Percentiles rank a stretch among this genome's conserved stretches.
Evolutionary conservation across 1,284 basidiomycete genomes (phyloP).

Genomic region (Cutaneotrichosporon sp.): DNA sequence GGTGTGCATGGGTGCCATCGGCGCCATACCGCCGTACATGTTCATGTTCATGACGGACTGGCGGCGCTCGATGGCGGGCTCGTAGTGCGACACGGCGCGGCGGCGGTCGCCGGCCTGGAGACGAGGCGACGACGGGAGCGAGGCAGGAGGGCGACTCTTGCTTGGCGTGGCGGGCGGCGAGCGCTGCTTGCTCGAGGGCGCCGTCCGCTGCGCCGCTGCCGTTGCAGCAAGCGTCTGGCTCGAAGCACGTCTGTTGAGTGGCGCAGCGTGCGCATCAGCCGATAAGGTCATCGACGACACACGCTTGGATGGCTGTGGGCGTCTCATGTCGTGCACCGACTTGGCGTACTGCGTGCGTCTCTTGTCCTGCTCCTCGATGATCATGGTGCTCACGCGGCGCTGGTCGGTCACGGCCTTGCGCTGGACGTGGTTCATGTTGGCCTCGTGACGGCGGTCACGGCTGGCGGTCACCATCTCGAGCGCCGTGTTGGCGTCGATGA

Average conservation of each 20-base stretch:
- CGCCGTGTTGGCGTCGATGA: conserved; percentile 20
- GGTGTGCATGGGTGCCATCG: background rate
- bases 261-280: background rate
- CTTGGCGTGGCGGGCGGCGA: conserved; percentile 4
- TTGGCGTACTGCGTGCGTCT: background rate
- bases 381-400: conserved; percentile 20
- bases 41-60: conserved; percentile 17
- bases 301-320: conserved; percentile 8
- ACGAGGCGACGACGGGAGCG: conserved; percentile 19
- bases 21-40: conserved; percentile 13
- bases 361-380: conserved; percentile 6
- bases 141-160: conserved; percentile 14
- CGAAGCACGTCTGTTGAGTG: conserved; percentile 3
- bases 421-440: conserved; percentile 33
- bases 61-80: conserved; percentile 6
- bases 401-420: conserved; percentile 29
- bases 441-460: conserved; percentile 36
- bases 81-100: conserved; percentile 21
- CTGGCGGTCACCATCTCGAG: conserved; percentile 37
- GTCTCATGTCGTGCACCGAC: background rate
- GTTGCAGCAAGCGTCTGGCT: background rate
- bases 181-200: conserved; percentile 5
- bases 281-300: conserved; percentile 11
- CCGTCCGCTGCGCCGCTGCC: conserved; percentile 5
- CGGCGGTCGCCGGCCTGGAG: conserved; percentile 18